Conservation (phyloP, 768 basidiomycete genomes). For the Tricholoma terreum region DNA sequence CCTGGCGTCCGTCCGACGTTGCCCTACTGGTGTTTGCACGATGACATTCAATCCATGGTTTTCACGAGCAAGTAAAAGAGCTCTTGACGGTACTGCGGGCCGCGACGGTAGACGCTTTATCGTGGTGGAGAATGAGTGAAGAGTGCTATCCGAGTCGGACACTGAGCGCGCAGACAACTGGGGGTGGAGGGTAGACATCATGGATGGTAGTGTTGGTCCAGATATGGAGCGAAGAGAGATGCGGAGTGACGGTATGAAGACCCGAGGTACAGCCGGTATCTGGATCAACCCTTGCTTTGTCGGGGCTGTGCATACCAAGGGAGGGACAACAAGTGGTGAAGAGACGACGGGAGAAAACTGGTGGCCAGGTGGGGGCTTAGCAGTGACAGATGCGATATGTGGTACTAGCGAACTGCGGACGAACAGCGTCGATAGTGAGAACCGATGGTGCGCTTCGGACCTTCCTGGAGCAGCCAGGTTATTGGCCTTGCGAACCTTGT, state of each 20-base stretch:
- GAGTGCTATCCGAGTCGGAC: neutral
- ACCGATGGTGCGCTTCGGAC: neutral
- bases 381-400: slow-evolving; percentile 5
- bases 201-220: neutral
- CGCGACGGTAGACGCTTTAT: neutral
- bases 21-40: neutral
- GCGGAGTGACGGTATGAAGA: neutral
- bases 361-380: slow-evolving; percentile 9
- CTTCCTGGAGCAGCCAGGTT: neutral
- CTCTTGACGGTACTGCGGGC: neutral
- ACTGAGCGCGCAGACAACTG: neutral
- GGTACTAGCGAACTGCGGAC: slow-evolving; percentile 15
- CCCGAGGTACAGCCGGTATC: neutral
- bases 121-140: neutral
- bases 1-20: neutral
- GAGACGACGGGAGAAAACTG: neutral
- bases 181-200: neutral
- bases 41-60: neutral
- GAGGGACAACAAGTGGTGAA: slow-evolving; percentile 2
- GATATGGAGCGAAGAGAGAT: slow-evolving; percentile 8
- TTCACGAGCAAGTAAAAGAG: neutral
- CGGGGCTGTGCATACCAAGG: neutral
- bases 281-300: neutral
- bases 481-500: neutral
- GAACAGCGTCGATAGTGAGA: slow-evolving; percentile 8